A percentile compares a stretch with the other conserved stretches of the same genome.
These are phyloP conservation scores for Diaporthe nobilis DNA, from an alignment of 2,329 filamentous ascomycete genomes.

Conservation along the genomic window DNA sequence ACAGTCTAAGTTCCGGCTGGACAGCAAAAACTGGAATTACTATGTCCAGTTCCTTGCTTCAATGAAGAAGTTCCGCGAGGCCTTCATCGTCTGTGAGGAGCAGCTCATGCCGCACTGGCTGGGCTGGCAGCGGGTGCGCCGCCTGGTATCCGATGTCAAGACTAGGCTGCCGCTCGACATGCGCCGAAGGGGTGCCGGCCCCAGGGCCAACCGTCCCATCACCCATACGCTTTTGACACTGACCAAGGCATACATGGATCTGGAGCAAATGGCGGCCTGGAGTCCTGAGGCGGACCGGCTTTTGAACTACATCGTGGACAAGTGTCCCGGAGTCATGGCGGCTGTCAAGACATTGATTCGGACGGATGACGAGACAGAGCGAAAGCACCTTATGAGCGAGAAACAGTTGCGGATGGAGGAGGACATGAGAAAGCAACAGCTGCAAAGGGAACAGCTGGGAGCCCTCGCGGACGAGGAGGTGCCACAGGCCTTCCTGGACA, in stretches of 20 bases:
- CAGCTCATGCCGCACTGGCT: conserved; percentile 84
- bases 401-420: conserved; percentile 8
- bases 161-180: conserved; percentile 54
- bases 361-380: conserved; percentile 46
- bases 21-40: conserved; percentile 85
- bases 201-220: conserved; percentile 56
- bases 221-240: conserved; percentile 63
- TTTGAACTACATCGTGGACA: conserved; percentile 54
- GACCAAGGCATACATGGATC: conserved; percentile 64
- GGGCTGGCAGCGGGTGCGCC: conserved; percentile 72
- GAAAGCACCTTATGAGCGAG: conserved; percentile 43
- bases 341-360: conserved; percentile 52
- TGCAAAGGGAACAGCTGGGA: not conserved
- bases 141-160: conserved; percentile 44
- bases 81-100: conserved; percentile 81
- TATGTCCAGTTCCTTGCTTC: conserved; percentile 78
- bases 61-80: conserved; percentile 71
- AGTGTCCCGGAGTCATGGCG: conserved; percentile 58
- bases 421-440: conserved; percentile 6
- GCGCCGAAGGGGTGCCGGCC: conserved; percentile 55
- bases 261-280: conserved; percentile 64
- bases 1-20: conserved; percentile 78
- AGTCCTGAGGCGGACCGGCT: conserved; percentile 59
- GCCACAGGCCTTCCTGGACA: conserved; percentile 38
- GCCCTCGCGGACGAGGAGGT: not conserved